phyloP scores from a whole-genome alignment of 805 yeast genomes.

The Alloascoidea africana region DNA sequence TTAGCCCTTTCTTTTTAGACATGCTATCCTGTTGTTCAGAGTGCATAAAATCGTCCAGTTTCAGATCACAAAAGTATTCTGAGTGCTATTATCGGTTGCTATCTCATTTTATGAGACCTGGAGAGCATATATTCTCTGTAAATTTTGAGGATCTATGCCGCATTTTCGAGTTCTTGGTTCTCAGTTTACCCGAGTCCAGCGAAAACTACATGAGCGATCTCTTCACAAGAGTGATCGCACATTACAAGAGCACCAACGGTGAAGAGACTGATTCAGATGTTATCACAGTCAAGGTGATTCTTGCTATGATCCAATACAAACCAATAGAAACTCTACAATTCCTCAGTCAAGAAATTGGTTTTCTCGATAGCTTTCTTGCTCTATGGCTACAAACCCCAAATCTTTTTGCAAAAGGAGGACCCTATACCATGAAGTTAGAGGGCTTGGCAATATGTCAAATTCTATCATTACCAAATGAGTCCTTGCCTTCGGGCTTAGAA shows the following conservation, averaged over 20 bases:
- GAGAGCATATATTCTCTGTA: constrained; percentile 32
- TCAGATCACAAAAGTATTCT: constrained; percentile 31
- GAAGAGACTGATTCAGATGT: background rate
- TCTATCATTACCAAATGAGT: constrained; percentile 17
- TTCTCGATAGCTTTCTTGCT: constrained; percentile 30
- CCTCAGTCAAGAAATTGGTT: background rate
- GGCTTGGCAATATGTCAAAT: constrained; percentile 50
- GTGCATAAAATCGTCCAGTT: constrained; percentile 29
- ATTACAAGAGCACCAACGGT: background rate
- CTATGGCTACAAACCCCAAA: constrained; percentile 51
- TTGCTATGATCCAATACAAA: constrained; percentile 50
- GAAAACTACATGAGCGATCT: background rate
- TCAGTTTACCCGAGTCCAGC: constrained; percentile 33
- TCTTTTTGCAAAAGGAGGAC: constrained; percentile 45
- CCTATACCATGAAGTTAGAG: constrained; percentile 68
- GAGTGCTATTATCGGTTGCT: too few relatives aligned
- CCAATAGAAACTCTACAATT: constrained; percentile 36
- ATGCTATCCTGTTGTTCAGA: constrained; percentile 46
- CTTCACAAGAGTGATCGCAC: background rate
- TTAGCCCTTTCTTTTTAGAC: constrained; percentile 58
- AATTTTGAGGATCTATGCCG: constrained; percentile 49
- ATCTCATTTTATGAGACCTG: too few relatives aligned
- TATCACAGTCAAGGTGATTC: constrained; percentile 26
- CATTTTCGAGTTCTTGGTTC: constrained; percentile 45
- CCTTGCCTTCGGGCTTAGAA: constrained; percentile 13